Base-by-base conservation (phyloP, 2,329 filamentous ascomycete genomes). In the Neonectria neomacrospora region DNA sequence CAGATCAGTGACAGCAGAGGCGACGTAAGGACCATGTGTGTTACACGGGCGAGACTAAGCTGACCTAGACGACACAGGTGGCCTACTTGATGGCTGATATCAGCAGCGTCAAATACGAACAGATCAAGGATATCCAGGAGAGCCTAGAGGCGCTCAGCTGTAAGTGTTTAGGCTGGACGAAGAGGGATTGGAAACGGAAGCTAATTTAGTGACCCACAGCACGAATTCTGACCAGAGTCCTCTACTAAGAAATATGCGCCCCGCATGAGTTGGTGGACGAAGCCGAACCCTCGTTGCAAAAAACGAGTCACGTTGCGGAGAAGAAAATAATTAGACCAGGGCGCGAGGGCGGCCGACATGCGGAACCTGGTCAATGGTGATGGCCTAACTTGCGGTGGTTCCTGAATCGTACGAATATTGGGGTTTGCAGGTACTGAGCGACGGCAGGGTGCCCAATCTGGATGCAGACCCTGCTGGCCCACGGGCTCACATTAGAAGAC, bases 21-120 rank as follows among this genome's bases (percentile, higher is more conserved):
- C 71, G 95, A 98, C 77, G 90, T 92, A 80, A 68, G 86, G 71
- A 41, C 30, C 23, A 2, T 20, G 8, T n/a, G 2, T 51, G n/a
- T 2, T 30, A 9, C 3, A 28, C 18, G 9, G 23, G 6, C 20
- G 5, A 30, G 23, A 51, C 14, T 8, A 44, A 42, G 47, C 44
- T 54, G 28, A 60, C 23, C 18, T 22, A 16, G 22, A 10, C 48
- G 20, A 12, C 2, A 9, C 71, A 90, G 85, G 86, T 96, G 69
- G 96, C 96, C 20, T 99, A 99, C 78, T 84, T 99, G 67, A 97
- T 99, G 94, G 96, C 96, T 8, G 96, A 99, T 82, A 91, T 99
- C 73, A 97, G 93, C 81, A 88, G 91, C 66, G 93, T 98, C 71
- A 89, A 91, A 74, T 86, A 88, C 54, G 85, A 84, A 42, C 91